phyloP scores from a whole-genome alignment of 1,139 yeast genomes.

The Blastobotrys proliferans region DNA sequence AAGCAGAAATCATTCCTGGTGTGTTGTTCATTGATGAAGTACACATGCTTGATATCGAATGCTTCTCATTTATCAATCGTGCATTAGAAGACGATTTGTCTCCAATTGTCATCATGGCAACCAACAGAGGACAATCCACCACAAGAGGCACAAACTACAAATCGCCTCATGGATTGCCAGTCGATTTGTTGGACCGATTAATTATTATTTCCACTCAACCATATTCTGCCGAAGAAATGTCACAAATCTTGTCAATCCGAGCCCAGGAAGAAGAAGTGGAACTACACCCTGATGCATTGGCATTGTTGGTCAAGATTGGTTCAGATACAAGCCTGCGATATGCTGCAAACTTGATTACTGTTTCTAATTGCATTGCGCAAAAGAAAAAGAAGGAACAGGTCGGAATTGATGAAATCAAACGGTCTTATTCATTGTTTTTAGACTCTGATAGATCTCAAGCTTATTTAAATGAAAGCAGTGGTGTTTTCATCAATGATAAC shows the following conservation, averaged over 20 bases:
- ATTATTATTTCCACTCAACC: conserved; percentile 83
- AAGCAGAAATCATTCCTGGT: conserved; percentile 98
- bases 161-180: conserved; percentile 95
- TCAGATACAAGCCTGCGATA: conserved; percentile 89
- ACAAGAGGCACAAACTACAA: conserved; percentile 92
- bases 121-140: conserved; percentile 88
- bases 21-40: conserved; percentile 97
- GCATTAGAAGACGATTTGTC: conserved; percentile 96
- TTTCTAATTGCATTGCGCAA: conserved; percentile 76
- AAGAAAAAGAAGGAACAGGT: conserved; percentile 72
- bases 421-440: conserved; percentile 80
- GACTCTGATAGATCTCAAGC: conserved; percentile 82
- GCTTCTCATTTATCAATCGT: conserved; percentile 91
- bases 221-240: conserved; percentile 77
- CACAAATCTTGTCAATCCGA: conserved; percentile 80
- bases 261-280: conserved; percentile 97
- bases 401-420: conserved; percentile 79
- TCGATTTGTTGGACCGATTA: conserved; percentile 89
- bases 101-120: conserved; percentile 98
- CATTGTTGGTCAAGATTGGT: conserved; percentile 87
- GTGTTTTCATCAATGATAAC: conserved; percentile 25
- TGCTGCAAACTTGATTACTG: conserved; percentile 86
- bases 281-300: conserved; percentile 76
- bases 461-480: conserved; percentile 29
- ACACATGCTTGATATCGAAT: conserved; percentile 97